Conservation (phyloP, 2,329 filamentous ascomycete genomes). For the Phaeosphaeria sp. region DNA sequence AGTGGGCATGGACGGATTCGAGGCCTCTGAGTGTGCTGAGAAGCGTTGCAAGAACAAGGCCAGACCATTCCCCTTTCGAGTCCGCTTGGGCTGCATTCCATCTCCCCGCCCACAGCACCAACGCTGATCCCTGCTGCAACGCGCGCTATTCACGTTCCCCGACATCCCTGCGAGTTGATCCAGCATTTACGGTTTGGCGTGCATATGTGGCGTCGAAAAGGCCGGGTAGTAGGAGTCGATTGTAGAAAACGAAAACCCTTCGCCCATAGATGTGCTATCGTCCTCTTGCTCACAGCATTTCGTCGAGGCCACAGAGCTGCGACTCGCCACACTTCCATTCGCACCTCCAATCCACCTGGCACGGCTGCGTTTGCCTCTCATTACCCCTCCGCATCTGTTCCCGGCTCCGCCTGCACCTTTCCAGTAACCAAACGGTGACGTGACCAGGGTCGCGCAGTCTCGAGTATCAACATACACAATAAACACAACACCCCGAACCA, state of each 20-base stretch:
- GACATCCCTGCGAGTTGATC: constrained; percentile 9
- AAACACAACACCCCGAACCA: constrained; percentile 12
- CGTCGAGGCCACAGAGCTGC: constrained; percentile 7
- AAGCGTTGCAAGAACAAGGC: background rate
- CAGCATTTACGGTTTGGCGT: constrained; percentile 17
- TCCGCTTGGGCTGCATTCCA: constrained; percentile 4
- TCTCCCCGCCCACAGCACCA: constrained; percentile 10
- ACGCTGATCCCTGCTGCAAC: constrained; percentile 19
- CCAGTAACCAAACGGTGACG: constrained; percentile 18
- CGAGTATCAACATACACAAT: constrained; percentile 12
- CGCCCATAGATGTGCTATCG: constrained; percentile 18
- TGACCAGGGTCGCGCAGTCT: constrained; percentile 23
- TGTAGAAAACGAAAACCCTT: constrained; percentile 33
- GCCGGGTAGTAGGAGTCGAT: constrained; percentile 15
- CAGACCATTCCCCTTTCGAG: constrained; percentile 2
- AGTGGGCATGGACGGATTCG: constrained; percentile 8
- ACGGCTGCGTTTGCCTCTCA: constrained; percentile 25
- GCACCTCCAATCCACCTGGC: constrained; percentile 13
- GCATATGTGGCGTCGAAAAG: constrained; percentile 24
- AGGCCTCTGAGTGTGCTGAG: constrained; percentile 9
- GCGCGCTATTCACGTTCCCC: constrained; percentile 7
- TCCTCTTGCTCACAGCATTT: constrained; percentile 20
- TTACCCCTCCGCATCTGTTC: constrained; percentile 17
- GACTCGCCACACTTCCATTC: constrained; percentile 10
- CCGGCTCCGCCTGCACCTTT: constrained; percentile 8